Percentiles rank a stretch among this genome's conserved stretches.
Conservation (phyloP, 345 rosid genomes). For the Gossypioides kirkii region DNA sequence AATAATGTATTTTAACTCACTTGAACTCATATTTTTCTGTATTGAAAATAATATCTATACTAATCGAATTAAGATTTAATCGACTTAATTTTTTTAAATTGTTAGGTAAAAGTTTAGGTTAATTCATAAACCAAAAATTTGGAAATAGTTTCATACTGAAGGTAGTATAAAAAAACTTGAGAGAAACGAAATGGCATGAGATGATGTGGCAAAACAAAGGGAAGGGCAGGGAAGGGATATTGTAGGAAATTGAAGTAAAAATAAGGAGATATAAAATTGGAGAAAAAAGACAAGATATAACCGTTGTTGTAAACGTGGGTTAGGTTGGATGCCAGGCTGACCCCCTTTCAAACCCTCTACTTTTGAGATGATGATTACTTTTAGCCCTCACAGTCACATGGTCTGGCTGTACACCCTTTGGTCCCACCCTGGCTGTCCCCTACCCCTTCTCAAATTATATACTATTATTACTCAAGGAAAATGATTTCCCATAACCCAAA, state of each 20-base stretch:
- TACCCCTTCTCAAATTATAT: background rate
- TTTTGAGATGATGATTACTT: conserved; percentile 28
- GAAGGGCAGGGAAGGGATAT: background rate
- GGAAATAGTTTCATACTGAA: no score
- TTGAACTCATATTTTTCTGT: no score
- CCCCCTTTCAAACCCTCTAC: conserved; percentile 27
- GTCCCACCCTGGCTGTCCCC: conserved; percentile 26
- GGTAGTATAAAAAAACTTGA: background rate
- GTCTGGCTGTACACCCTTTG: conserved; percentile 29
- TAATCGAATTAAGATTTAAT: no score
- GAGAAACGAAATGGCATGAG: background rate
- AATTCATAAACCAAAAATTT: background rate
- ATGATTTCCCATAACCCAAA: background rate
- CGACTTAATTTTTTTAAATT: no score
- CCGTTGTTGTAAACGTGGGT: conserved; percentile 38
- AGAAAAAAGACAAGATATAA: conserved; percentile 32
- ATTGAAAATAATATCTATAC: no score
- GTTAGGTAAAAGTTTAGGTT: no score
- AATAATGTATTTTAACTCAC: no score
- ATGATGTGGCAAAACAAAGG: background rate
- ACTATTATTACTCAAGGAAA: background rate
- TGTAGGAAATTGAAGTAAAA: background rate
- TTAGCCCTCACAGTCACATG: conserved; percentile 68
- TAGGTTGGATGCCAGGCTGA: conserved; percentile 32
- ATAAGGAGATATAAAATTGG: background rate